Evolutionary conservation across 2,329 filamentous ascomycete genomes (phyloP).

Genomic region (Verticillium tricorpus): DNA sequence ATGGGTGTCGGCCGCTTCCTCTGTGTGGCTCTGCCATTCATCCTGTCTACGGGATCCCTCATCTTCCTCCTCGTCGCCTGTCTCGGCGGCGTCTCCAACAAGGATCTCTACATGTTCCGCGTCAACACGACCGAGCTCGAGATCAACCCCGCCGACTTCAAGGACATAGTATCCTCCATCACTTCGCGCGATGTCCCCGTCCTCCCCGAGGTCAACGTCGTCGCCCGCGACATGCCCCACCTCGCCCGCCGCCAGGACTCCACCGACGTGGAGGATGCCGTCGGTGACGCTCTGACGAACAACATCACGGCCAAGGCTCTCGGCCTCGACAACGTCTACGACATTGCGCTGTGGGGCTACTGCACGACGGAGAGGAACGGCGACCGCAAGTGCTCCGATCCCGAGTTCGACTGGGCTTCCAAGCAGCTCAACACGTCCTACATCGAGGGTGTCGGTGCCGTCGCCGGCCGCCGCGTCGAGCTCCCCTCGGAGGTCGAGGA

Average conservation of each 20-base stretch:
- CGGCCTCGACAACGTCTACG: conserved; percentile 70
- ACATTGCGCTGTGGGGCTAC: conserved; percentile 82
- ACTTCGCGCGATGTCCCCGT: conserved; percentile 4
- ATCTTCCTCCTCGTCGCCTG: conserved; percentile 60
- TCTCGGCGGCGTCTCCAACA: conserved; percentile 51
- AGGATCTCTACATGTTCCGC: conserved; percentile 53
- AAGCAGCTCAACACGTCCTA: conserved; percentile 62
- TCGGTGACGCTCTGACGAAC: conserved; percentile 16
- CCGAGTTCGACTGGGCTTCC: conserved; percentile 73
- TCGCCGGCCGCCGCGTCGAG: conserved; percentile 49
- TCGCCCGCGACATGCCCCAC: not conserved
- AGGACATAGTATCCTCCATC: conserved; percentile 16
- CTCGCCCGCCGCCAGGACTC: not conserved
- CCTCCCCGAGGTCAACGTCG: conserved; percentile 10
- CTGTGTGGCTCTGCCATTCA: conserved; percentile 85
- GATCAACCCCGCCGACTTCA: conserved; percentile 34
- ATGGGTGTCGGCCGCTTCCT: conserved; percentile 70
- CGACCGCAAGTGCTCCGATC: conserved; percentile 63
- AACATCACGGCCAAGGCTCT: conserved; percentile 57
- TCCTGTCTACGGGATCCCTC: conserved; percentile 72
- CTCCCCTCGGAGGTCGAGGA: conserved; percentile 64
- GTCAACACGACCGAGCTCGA: conserved; percentile 60
- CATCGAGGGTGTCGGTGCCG: conserved; percentile 49
- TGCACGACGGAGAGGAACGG: conserved; percentile 60
- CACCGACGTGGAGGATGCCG: conserved; percentile 12